phyloP scores from a whole-genome alignment of 2,329 filamentous ascomycete genomes.

The Amauroascus verrucosus region DNA sequence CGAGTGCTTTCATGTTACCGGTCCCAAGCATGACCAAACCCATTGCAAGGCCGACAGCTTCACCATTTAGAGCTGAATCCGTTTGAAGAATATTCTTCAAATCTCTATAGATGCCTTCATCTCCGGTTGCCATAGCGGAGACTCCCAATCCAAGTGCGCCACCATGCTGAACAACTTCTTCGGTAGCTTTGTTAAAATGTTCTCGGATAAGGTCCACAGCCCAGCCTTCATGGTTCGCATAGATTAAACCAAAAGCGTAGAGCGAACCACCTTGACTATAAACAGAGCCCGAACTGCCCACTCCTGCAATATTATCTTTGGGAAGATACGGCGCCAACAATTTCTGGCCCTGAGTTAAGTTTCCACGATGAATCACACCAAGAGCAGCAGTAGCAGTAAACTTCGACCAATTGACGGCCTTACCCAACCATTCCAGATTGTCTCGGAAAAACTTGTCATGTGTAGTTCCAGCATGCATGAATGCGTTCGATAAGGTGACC shows the following conservation, averaged over 20 bases:
- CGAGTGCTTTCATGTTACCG: slow-evolving; percentile 84
- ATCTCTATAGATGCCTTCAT: slow-evolving; percentile 80
- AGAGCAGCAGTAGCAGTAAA: slow-evolving; percentile 95
- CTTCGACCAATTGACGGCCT: slow-evolving; percentile 99
- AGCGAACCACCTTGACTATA: slow-evolving; percentile 95
- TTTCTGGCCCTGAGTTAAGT: slow-evolving; percentile 85
- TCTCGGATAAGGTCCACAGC: slow-evolving; percentile 47
- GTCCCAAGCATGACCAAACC: slow-evolving; percentile 97
- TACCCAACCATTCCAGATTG: slow-evolving; percentile 94
- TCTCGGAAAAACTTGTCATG: slow-evolving; percentile 98
- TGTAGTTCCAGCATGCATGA: slow-evolving; percentile 98
- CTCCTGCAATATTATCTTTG: slow-evolving; percentile 49
- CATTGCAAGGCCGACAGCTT: slow-evolving; percentile 92
- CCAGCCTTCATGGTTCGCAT: slow-evolving; percentile 91
- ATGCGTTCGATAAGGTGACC: slow-evolving; percentile 93
- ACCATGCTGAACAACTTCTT: slow-evolving; percentile 90
- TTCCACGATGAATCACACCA: slow-evolving; percentile 92
- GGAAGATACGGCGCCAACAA: slow-evolving; percentile 91
- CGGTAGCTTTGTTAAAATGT: slow-evolving; percentile 41
- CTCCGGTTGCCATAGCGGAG: slow-evolving; percentile 92
- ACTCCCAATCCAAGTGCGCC: slow-evolving; percentile 91
- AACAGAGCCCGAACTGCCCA: slow-evolving; percentile 68
- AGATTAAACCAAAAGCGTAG: slow-evolving; percentile 90
- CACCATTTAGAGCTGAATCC: slow-evolving; percentile 91
- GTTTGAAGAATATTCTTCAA: slow-evolving; percentile 81